phyloP scores from a whole-genome alignment of 2,329 filamentous ascomycete species.

The Colletotrichum incanum region DNA sequence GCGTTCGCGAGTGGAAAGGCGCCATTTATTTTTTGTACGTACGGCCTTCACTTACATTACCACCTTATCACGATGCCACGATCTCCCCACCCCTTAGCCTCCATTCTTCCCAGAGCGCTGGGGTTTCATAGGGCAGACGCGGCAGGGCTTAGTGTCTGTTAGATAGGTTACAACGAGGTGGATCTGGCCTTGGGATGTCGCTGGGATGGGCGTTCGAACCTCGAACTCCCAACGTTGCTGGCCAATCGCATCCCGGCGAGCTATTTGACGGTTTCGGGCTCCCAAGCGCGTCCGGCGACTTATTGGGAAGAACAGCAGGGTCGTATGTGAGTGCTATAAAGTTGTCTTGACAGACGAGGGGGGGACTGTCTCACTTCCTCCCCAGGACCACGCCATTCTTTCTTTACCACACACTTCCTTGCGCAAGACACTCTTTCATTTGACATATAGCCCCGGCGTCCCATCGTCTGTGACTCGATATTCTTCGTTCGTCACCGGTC shows the following conservation, averaged over 20 bases:
- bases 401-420: constrained; percentile 18
- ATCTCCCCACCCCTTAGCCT: neutral
- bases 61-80: neutral
- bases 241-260: constrained; percentile 18
- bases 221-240: neutral
- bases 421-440: constrained; percentile 12
- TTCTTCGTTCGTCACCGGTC: neutral
- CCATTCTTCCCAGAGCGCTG: neutral
- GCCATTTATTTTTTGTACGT: neutral
- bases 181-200: neutral
- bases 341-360: constrained; percentile 19
- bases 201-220: constrained; percentile 15
- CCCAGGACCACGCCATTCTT: constrained; percentile 13
- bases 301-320: neutral
- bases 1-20: neutral
- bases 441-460: constrained; percentile 1
- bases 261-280: neutral
- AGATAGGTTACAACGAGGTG: constrained; percentile 27
- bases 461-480: neutral
- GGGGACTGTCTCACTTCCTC: constrained; percentile 13
- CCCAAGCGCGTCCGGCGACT: constrained; percentile 3
- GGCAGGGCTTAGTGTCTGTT: constrained; percentile 25
- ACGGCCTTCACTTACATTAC: neutral
- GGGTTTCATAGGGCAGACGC: neutral
- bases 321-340: constrained; percentile 15